Base-by-base conservation (phyloP, 2,329 filamentous ascomycete species). In the Beauveria caledonica region DNA sequence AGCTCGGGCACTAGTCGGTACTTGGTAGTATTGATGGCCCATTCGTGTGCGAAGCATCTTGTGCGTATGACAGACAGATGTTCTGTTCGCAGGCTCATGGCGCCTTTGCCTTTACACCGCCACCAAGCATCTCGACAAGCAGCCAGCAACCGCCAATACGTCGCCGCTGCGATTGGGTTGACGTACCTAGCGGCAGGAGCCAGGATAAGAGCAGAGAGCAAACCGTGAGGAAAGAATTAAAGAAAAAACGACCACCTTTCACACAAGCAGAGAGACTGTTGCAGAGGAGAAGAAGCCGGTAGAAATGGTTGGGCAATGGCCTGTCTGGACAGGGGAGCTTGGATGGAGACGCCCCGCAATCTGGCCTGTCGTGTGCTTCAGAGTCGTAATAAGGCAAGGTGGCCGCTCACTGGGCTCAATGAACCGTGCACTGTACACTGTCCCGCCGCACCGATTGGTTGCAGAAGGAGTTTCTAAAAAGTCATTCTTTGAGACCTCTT, bases 301-400 rank as follows among this genome's bases (percentile, higher is more conserved):
- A 42, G 39, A 60, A 53, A 54, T 29, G 27, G 27, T 29, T 45
- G 40, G 50, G 46, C 42, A 42, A 54, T 19, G 15, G 46, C 39
- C 13, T 51, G 39, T 51, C 9, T 48, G 19, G 25, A 33, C 53
- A 44, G 48, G 55, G 46, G 36, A 52, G 56, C 56, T 59, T 52
- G 48, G 39, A 59, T 59, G 46, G 56, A 52, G 56, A 44, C 46
- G 56, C 56, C 56, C 56, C 56, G 56, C 56, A 59, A 13, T 45
- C 19, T 59, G 46, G 56, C 48, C 39, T 42, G 58, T 60, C 53
- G 60, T 61, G 60, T 57, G 59, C 52, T 46, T 61, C 45, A 42
- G 8, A 25, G 46, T n/a, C 23, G 45, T 57, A 46, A 58, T 57
- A 46, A 58, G 56, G 56, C 46, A 51, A 58, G 33, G 56, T 58